Evolutionary conservation across 176 grass and related monocot genomes (phyloP), one percentile per base, ranked within the genome.

Genomic region (Avena insularis): DNA sequence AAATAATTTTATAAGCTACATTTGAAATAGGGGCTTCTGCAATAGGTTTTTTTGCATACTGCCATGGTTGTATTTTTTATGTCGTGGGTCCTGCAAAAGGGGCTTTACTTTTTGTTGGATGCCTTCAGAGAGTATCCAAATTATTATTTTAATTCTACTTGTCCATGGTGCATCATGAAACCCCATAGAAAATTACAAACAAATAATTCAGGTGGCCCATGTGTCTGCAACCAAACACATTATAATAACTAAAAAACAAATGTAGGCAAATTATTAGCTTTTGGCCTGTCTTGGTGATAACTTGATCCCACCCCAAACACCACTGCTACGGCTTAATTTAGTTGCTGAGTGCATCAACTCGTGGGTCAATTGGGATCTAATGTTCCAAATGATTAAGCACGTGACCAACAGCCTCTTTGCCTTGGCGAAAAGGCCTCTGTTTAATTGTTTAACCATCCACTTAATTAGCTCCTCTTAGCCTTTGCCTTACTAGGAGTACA

Each of bases 321-420:
- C 5, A 61, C 33, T 35, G 0, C 33, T 35, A 35, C 33, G 2
- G 33, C 33, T 35, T 35, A 35, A 8, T 58, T 49, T 33, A 63
- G 68, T 71, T 62, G 33, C 16, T 12, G 9, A 54, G 27, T 70
- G 33, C 33, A 35, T 40, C 70, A 79, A 55, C 63, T 79, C 66
- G 75, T 83, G 54, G 35, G 11, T 23, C 35, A 79, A 65, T 79
- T 82, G 84, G 54, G 21, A 74, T 83, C 20, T 69, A 81, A 20
- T 48, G 27, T 55, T 80, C 19, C 49, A 63, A 71, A 82, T 82
- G 71, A 86, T 86, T 77, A 89, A 89, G 8, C 88, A 91, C 19
- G 89, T 91, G 85, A 91, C 75, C 17, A 60, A 68, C 49, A 84
- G 59, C 77, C 81, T 45, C 85, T 84, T 84, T 87, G 77, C 80